Evolutionary conservation across 371 early-diverging fungal species (phyloP), one percentile per base, ranked within the genome.

Genomic region (Funneliformis caledonium): DNA sequence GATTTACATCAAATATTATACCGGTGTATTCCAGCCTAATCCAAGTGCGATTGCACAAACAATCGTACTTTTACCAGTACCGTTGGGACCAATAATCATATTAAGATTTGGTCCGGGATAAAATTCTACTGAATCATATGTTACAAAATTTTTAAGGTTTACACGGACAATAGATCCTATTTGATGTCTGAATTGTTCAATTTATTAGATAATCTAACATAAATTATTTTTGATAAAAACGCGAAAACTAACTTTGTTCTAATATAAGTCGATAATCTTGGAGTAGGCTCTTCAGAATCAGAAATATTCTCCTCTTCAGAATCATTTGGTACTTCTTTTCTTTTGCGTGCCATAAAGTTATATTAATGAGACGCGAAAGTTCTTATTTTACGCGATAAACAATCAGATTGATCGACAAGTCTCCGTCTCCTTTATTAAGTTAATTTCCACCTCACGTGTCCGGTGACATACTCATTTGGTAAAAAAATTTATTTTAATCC

Each of bases 51-150:
- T 94, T 0, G 99, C 99, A 85, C 97, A 97, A 0, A 99, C 99
- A 50, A 99, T 93, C 0, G 98, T 96, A 69, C 96, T 96, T 86
- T 99, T 99, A 73, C 99, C 99, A 0, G 99, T 98, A 26, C 99
- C 99, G 83, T 97, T 98, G 4, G 97, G 97, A 4, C 97, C 98
- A 62, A 98, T 95, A 60, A 99, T 95, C 98, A 99, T 97, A 85
- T 99, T 99, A 84, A 99, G 88, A 81, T 96, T 90, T 0, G 98
- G 97, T 0, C 98, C 98, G 2, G 98, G 98, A 11, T 77, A 83
- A 75, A 96, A 91, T 72, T 96, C 94, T 80, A 93, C 94, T 31
- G 87, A 86, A 81, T 96, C 94, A 85, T 98, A 98, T 0, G 98
- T 97, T 42, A 98, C 94, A 87, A 98, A 98, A 85, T 96, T 94